A percentile compares a stretch with the other conserved stretches of the same genome.
Conservation (phyloP, 2,329 filamentous ascomycete species). For the Hypoxylon sp. region DNA sequence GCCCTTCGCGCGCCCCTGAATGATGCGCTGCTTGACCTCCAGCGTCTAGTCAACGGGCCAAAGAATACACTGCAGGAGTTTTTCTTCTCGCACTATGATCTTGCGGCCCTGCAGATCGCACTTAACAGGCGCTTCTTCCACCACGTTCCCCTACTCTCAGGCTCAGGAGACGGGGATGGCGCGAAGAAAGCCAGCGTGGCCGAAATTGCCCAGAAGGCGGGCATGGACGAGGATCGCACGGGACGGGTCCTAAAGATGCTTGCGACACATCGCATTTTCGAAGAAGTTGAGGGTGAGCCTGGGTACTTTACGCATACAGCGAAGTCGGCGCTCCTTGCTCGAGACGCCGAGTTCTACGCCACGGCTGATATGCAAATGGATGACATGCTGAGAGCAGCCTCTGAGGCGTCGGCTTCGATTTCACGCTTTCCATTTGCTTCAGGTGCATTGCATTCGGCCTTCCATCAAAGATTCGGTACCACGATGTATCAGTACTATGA, state of each 20-base stretch:
- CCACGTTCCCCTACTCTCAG: constrained; percentile 31
- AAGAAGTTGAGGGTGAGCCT: constrained; percentile 40
- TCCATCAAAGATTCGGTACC: constrained; percentile 43
- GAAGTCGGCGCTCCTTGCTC: constrained; percentile 6
- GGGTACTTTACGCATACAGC: constrained; percentile 46
- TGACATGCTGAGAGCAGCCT: constrained; percentile 50
- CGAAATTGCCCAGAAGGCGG: not conserved
- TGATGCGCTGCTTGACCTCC: not conserved
- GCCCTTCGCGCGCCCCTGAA: not conserved
- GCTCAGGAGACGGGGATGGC: not conserved
- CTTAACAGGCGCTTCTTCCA: constrained; percentile 39
- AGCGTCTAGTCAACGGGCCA: not conserved
- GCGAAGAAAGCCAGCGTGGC: not conserved
- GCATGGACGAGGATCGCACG: constrained; percentile 46
- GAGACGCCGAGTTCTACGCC: not conserved
- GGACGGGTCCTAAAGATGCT: constrained; percentile 44
- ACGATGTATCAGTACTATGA: constrained; percentile 50
- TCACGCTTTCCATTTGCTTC: constrained; percentile 26
- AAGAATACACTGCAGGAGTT: constrained; percentile 13
- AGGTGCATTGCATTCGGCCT: constrained; percentile 38
- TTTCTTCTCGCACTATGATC: constrained; percentile 39
- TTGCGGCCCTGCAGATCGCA: constrained; percentile 43
- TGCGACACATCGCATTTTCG: constrained; percentile 46
- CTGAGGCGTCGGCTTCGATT: constrained; percentile 40
- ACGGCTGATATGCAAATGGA: constrained; percentile 44